phyloP scores from a whole-genome alignment of 192 early-diverging fungal species.

The Geosiphon pyriformis region DNA sequence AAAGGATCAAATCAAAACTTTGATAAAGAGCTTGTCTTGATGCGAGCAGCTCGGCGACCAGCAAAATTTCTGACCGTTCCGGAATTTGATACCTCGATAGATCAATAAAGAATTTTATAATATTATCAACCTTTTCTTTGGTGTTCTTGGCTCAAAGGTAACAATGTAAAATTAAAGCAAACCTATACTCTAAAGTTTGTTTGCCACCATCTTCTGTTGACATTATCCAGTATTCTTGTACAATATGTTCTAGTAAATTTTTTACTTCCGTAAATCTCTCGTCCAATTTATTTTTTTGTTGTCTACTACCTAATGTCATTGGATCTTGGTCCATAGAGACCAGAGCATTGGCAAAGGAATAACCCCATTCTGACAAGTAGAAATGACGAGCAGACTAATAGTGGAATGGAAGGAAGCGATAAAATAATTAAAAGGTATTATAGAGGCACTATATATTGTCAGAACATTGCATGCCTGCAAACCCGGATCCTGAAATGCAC shows the following conservation, averaged over 20 bases:
- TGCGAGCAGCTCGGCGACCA: constrained; percentile 39
- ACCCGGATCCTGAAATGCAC: constrained; percentile 23
- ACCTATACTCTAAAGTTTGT: constrained; percentile 7
- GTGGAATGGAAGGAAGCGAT: neutral
- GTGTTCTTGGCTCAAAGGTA: no score
- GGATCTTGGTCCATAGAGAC: neutral
- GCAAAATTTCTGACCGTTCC: constrained; percentile 24
- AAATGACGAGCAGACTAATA: constrained; percentile 27
- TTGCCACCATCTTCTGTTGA: constrained; percentile 15
- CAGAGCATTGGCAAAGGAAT: constrained; percentile 18
- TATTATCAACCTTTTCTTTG: no score
- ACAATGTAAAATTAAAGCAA: neutral
- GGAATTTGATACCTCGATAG: constrained; percentile 15
- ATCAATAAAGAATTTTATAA: neutral
- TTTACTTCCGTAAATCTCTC: constrained; percentile 10
- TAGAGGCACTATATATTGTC: constrained; percentile 22
- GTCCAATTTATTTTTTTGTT: no score
- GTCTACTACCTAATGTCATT: no score
- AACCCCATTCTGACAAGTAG: constrained; percentile 36
- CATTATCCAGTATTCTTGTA: constrained; percentile 30
- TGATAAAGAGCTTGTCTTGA: constrained; percentile 55
- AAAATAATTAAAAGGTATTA: constrained; percentile 16
- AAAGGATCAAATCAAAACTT: constrained; percentile 66
- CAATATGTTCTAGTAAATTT: constrained; percentile 14
- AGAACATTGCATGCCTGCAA: constrained; percentile 19